Evolutionary conservation across 2,329 filamentous ascomycete genomes (phyloP).

Genomic region (Neofusicoccum ribis): DNA sequence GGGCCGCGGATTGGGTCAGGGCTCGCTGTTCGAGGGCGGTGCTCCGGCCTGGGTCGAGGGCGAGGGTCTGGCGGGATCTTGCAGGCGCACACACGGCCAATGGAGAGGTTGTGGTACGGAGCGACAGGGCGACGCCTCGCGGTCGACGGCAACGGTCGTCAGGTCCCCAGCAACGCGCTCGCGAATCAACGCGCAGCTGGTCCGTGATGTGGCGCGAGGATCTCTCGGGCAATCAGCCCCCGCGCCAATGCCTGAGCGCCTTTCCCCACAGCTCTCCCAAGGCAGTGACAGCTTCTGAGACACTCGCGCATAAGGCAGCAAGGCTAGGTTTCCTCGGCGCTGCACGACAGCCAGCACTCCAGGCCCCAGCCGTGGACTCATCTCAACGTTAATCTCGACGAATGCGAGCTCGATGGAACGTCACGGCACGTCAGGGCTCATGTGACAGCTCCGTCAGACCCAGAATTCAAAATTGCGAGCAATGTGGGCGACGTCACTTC

Average conservation of each 20-base stretch:
- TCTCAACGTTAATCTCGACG: neutral
- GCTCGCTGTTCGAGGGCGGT: neutral
- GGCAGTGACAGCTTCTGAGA: conserved; percentile 8
- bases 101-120: conserved; percentile 4
- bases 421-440: neutral
- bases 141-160: conserved; percentile 9
- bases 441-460: neutral
- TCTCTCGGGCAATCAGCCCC: conserved; percentile 3
- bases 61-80: neutral
- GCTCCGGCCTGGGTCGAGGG: neutral
- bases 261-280: conserved; percentile 3
- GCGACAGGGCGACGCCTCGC: conserved; percentile 6
- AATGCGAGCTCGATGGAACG: neutral
- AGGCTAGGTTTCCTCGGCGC: neutral
- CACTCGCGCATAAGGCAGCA: neutral
- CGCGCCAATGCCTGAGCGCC: conserved; percentile 7
- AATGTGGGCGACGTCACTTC: neutral
- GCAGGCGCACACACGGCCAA: neutral
- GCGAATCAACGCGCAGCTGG: conserved; percentile 13
- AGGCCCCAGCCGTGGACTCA: neutral
- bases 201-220: conserved; percentile 7
- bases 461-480: neutral
- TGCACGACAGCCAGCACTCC: neutral
- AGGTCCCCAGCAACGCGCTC: conserved; percentile 16
- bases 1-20: neutral